Evolutionary conservation across 2,329 filamentous ascomycete genomes (phyloP).

Genomic region (Cucurbitaria berberidis): DNA sequence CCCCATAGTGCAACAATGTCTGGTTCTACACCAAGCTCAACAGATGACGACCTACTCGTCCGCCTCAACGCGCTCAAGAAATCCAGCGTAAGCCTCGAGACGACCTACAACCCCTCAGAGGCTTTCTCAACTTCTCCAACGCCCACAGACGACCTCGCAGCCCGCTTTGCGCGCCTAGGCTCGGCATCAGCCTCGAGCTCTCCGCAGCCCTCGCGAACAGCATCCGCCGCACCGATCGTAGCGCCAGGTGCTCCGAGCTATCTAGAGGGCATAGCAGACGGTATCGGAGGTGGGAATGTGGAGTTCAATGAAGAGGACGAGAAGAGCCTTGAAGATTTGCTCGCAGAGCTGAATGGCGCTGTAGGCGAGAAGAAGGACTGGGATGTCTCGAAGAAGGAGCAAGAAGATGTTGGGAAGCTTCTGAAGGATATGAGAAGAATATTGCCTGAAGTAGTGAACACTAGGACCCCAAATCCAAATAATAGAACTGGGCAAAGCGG

Average conservation of each 20-base stretch:
- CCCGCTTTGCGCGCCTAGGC: constrained; percentile 46
- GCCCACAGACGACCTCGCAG: constrained; percentile 43
- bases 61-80: constrained; percentile 58
- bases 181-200: constrained; percentile 36
- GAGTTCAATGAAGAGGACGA: constrained; percentile 51
- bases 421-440: constrained; percentile 51
- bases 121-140: constrained; percentile 12
- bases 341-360: constrained; percentile 49
- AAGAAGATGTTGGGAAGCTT: constrained; percentile 49
- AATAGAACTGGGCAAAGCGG: constrained; percentile 4
- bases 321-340: constrained; percentile 54
- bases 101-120: constrained; percentile 27
- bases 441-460: constrained; percentile 43
- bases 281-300: constrained; percentile 30
- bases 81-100: constrained; percentile 48
- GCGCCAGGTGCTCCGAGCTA: constrained; percentile 45
- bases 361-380: constrained; percentile 46
- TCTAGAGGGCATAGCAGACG: constrained; percentile 40
- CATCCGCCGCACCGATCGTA: constrained; percentile 28
- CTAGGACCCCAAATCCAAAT: constrained; percentile 8
- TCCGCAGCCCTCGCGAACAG: constrained; percentile 32
- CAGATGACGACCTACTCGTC: constrained; percentile 54
- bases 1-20: not conserved
- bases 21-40: constrained; percentile 8
- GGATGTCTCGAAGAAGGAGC: constrained; percentile 49